Evolutionary conservation across 2,329 filamentous ascomycete species (phyloP).

Genomic region (Ascochyta rabiei): DNA sequence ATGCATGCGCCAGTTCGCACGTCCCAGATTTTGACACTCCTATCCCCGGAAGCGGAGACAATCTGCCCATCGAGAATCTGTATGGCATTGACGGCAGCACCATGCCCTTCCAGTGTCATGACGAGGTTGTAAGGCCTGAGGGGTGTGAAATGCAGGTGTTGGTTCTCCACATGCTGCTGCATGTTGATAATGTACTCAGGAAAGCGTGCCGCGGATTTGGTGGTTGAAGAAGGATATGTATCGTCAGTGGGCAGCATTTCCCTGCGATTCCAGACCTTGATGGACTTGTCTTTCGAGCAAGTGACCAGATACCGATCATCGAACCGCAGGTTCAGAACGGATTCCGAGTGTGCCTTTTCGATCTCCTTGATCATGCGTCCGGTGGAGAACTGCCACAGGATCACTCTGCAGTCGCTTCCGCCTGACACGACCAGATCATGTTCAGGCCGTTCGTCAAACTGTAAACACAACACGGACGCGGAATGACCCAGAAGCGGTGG

Average conservation of each 20-base stretch:
- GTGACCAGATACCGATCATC: constrained; percentile 91
- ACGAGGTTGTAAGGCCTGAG: constrained; percentile 76
- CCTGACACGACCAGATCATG: constrained; percentile 95
- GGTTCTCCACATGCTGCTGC: constrained; percentile 42
- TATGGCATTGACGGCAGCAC: constrained; percentile 93
- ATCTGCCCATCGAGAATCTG: constrained; percentile 86
- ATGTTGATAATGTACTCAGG: constrained; percentile 63
- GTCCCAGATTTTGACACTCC: constrained; percentile 93
- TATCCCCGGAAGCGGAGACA: constrained; percentile 93
- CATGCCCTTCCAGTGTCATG: constrained; percentile 80
- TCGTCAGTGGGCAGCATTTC: constrained; percentile 49
- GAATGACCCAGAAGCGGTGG: constrained; percentile 76
- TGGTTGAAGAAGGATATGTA: constrained; percentile 49
- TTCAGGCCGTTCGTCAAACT: constrained; percentile 86
- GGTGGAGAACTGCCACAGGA: constrained; percentile 92
- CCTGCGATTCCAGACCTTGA: constrained; percentile 91
- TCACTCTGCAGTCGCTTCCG: constrained; percentile 88
- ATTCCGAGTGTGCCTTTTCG: constrained; percentile 79
- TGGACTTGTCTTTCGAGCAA: constrained; percentile 95
- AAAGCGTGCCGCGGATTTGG: constrained; percentile 53
- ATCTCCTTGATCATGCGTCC: constrained; percentile 81
- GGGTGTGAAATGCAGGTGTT: constrained; percentile 57
- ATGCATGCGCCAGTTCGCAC: constrained; percentile 78
- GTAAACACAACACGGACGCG: constrained; percentile 90
- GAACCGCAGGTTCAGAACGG: constrained; percentile 91